These are phyloP conservation scores for Populus pruinosa DNA, from an alignment of 345 rosid genomes.

Conservation along the genomic window DNA sequence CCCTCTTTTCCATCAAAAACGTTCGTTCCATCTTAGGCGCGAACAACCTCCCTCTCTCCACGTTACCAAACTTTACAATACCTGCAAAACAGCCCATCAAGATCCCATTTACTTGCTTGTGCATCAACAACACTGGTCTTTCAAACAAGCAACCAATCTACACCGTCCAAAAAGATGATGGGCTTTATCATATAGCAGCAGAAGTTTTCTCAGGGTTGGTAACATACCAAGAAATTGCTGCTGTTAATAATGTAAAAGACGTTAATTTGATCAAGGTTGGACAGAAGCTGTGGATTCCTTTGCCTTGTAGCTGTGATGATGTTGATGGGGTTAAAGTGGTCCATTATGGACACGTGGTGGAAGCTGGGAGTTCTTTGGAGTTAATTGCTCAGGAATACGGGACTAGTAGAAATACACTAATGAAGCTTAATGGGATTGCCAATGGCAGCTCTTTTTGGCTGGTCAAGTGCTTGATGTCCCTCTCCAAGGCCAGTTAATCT, in stretches of 20 bases:
- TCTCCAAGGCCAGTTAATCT: constrained; percentile 14
- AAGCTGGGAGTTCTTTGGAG: constrained; percentile 20
- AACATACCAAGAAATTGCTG: constrained; percentile 13
- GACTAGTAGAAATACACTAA: constrained; percentile 3
- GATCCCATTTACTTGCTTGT: constrained; percentile 24
- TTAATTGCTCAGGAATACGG: constrained; percentile 16
- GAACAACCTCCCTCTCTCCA: constrained; percentile 21
- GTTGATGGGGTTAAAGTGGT: constrained; percentile 20
- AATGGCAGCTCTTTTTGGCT: constrained; percentile 9
- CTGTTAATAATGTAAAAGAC: constrained; percentile 4
- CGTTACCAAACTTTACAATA: constrained; percentile 13
- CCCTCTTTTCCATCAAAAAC: constrained; percentile 26
- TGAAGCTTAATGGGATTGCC: constrained; percentile 11
- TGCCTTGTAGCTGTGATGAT: constrained; percentile 32
- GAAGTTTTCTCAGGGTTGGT: constrained; percentile 16
- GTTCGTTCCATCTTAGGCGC: constrained; percentile 25
- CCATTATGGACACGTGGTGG: constrained; percentile 28
- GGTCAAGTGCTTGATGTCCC: constrained; percentile 36
- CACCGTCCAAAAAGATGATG: constrained; percentile 9
- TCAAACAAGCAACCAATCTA: constrained; percentile 20
- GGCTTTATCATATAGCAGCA: constrained; percentile 18
- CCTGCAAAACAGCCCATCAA: constrained; percentile 11
- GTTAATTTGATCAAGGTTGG: background rate
- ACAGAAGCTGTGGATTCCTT: constrained; percentile 22
- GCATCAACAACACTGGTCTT: constrained; percentile 21